A percentile compares a stretch with the other conserved stretches of the same genome.
phyloP scores from a whole-genome alignment of 768 basidiomycete species.

The Suillus weaverae region DNA sequence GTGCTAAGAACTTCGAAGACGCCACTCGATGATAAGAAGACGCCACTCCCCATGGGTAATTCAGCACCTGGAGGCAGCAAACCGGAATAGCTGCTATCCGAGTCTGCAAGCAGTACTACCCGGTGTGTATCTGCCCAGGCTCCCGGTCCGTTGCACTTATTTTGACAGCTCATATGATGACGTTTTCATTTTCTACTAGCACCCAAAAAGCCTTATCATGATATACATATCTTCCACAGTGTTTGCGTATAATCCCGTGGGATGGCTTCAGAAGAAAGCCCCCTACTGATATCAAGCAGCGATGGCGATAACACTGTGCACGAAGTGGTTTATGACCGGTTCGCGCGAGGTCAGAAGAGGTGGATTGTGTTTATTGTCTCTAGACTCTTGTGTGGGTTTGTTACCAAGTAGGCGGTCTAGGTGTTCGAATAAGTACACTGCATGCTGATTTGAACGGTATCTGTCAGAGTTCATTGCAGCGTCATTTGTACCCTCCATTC shows the following conservation, averaged over 20 bases:
- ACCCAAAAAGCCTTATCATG: background rate
- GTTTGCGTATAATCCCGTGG: background rate
- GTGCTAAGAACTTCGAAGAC: background rate
- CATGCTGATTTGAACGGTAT: background rate
- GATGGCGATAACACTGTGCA: background rate
- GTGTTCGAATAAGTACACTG: background rate
- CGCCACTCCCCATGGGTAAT: slow-evolving; percentile 43
- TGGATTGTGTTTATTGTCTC: slow-evolving; percentile 8
- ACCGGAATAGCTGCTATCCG: background rate
- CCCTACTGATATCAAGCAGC: background rate
- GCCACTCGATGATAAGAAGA: background rate
- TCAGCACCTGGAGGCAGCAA: background rate
- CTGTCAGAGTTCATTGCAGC: slow-evolving; percentile 61
- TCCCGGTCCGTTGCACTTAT: background rate
- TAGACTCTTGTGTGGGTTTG: slow-evolving; percentile 10
- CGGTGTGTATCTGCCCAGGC: background rate
- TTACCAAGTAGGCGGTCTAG: slow-evolving; percentile 4
- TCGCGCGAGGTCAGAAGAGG: slow-evolving; percentile 7
- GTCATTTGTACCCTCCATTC: slow-evolving; percentile 68
- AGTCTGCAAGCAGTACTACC: background rate
- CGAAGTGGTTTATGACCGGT: slow-evolving; percentile 8
- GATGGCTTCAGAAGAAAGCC: slow-evolving; percentile 9
- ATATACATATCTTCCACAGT: background rate
- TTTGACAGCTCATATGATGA: background rate
- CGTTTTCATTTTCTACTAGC: background rate